A percentile compares a stretch with the other conserved stretches of the same genome.
Conservation (phyloP, 345 rosid species). For the Carallia pectinifolia region DNA sequence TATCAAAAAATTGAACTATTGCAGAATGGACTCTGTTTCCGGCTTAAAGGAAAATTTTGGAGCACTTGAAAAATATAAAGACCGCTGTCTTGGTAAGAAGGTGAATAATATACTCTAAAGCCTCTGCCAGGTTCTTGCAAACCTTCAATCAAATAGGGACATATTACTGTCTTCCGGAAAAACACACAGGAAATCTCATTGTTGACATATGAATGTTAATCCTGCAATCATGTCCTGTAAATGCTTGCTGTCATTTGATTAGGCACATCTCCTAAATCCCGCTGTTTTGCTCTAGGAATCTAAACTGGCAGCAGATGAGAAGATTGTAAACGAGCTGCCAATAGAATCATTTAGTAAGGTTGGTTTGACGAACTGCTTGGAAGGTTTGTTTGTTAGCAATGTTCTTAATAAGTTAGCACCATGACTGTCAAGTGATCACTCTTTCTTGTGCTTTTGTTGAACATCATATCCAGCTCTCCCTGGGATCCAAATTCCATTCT, state of each 20-base stretch:
- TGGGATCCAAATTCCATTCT: slow-evolving; percentile 30
- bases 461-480: slow-evolving; percentile 40
- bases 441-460: slow-evolving; percentile 10
- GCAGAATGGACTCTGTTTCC: slow-evolving; percentile 30
- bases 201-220: background rate
- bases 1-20: background rate
- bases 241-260: slow-evolving; percentile 8
- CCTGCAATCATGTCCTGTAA: background rate
- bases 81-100: slow-evolving; percentile 34
- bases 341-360: slow-evolving; percentile 42
- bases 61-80: slow-evolving; percentile 22
- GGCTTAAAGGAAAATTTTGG: slow-evolving; percentile 30
- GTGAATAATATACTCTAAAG: slow-evolving; percentile 11
- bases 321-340: slow-evolving; percentile 26
- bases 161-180: slow-evolving; percentile 12
- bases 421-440: background rate
- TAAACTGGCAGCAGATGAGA: slow-evolving; percentile 22
- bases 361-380: background rate
- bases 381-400: background rate
- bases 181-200: slow-evolving; percentile 13
- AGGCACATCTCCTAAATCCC: background rate
- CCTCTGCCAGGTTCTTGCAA: too few species aligned
- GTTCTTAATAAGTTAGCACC: background rate
- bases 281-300: slow-evolving; percentile 24
- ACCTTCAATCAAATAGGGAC: background rate